Percentiles rank a stretch among this genome's conserved stretches.
Conservation (phyloP, 192 early-diverging fungal species). For the Jimgerdemannia lactiflua region DNA sequence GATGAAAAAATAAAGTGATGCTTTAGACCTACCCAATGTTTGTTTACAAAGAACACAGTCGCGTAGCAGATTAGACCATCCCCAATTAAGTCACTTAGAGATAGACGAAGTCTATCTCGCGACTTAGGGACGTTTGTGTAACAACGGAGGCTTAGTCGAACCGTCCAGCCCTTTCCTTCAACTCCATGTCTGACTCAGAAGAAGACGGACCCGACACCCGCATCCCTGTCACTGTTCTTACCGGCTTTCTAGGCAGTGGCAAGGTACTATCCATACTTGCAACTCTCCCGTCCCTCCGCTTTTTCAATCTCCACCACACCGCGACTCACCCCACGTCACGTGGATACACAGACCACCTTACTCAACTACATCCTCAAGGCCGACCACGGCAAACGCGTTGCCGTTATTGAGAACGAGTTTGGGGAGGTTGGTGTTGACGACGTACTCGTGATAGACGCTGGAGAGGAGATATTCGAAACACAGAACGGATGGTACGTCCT, state of each 20-base stretch:
- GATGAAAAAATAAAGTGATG: too few species aligned
- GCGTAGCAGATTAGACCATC: too few species aligned
- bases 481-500: constrained; percentile 48
- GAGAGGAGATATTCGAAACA: constrained; percentile 28
- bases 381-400: constrained; percentile 10
- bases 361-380: constrained; percentile 14
- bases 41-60: too few species aligned
- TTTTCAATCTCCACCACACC: background rate
- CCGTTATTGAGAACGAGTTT: constrained; percentile 15
- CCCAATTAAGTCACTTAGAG: too few species aligned
- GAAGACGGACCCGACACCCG: background rate
- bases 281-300: too few species aligned
- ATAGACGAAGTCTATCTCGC: too few species aligned
- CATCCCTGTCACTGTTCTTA: constrained; percentile 15
- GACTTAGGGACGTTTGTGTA: too few species aligned
- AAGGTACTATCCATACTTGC: constrained; percentile 1
- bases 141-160: too few species aligned
- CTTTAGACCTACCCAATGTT: too few species aligned
- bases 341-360: constrained; percentile 5
- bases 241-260: constrained; percentile 13
- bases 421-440: constrained; percentile 19
- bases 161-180: too few species aligned
- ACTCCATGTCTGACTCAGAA: background rate
- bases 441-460: constrained; percentile 21
- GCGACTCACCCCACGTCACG: background rate